These are phyloP conservation scores for Ogataea sp. DNA, from an alignment of 805 yeast genomes.

Conservation along the genomic window DNA sequence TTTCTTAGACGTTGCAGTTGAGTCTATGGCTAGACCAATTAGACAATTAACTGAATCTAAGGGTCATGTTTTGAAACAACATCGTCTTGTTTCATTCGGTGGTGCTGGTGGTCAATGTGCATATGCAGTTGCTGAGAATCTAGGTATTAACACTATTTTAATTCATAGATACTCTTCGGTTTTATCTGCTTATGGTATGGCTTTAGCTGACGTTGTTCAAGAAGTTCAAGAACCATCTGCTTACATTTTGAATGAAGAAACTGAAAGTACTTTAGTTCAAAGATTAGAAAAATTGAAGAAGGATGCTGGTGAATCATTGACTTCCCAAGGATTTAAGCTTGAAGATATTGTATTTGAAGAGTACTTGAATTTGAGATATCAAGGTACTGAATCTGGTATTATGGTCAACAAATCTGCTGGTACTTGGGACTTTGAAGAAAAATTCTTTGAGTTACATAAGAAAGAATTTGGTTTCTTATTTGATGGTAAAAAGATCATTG, in stretches of 20 bases:
- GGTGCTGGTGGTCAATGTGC: constrained; percentile 96
- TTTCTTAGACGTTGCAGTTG: constrained; percentile 76
- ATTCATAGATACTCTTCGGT: constrained; percentile 80
- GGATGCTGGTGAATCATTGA: constrained; percentile 33
- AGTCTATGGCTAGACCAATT: constrained; percentile 86
- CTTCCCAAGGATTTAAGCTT: constrained; percentile 44
- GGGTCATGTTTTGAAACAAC: constrained; percentile 60
- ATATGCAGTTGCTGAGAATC: constrained; percentile 59
- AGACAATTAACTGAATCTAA: constrained; percentile 79
- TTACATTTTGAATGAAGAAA: constrained; percentile 26
- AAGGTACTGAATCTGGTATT: constrained; percentile 84
- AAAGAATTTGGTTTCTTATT: constrained; percentile 70
- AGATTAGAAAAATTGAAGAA: constrained; percentile 38
- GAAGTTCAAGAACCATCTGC: constrained; percentile 74
- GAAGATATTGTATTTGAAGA: constrained; percentile 46
- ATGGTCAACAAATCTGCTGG: constrained; percentile 40
- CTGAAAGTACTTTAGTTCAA: constrained; percentile 26
- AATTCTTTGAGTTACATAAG: constrained; percentile 48
- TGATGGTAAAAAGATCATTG: constrained; percentile 48
- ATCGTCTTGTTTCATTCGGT: constrained; percentile 76
- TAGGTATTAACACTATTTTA: constrained; percentile 62
- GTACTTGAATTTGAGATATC: constrained; percentile 70
- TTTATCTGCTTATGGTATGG: constrained; percentile 82
- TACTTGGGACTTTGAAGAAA: constrained; percentile 27
- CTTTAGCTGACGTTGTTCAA: constrained; percentile 76